Evolutionary conservation across 1,284 basidiomycete species (phyloP), one percentile per base, ranked within the genome.

Genomic region (Xerocomus amazonicus): DNA sequence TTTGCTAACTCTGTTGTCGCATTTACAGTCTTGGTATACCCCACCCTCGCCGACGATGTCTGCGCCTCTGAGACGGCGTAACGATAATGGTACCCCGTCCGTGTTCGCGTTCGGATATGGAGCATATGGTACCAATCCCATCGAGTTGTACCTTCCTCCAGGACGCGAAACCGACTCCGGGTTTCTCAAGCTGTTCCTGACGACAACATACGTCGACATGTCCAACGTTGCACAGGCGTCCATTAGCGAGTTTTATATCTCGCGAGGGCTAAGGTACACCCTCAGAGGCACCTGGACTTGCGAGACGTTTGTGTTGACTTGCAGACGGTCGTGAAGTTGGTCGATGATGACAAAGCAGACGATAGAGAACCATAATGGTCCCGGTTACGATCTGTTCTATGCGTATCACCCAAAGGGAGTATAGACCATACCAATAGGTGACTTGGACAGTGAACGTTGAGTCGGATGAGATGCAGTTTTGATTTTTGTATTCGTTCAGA

Each of bases 241-340:
- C 2, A 57, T 63, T 2, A 14, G 28, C 0, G 47, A 59, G n/a
- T n/a, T 44, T 16, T 29, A 29, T 16, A 9, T 14, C 7, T 35
- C 49, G 16, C 49, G 59, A 8, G 33, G 41, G 26, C 4, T 6
- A 14, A 40, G 31, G 14, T 3, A 29, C 7, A 26, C n/a, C 1
- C 47, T 51, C 19, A 45, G 42, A 28, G 57, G 50, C 6, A 19
- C 43, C 10, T 60, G 61, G 61, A 10, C 48, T 4, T 61, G 53
- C n/a, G 50, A 59, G 42, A 63, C 59, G 29, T 48, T 61, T 10
- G 61, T 59, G 40, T 39, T 61, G 43, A 63, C 56, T 6, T 60
- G 60, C 49, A 42, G 4, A 34, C 37, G 26, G 19, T 17, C 23
- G 7, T 59, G 31, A 56, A 9, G 17, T 9, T 12, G 12, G 9